Evolutionary conservation across 2,329 filamentous ascomycete genomes (phyloP).

Genomic region (Paraconiothyrium brasiliense): DNA sequence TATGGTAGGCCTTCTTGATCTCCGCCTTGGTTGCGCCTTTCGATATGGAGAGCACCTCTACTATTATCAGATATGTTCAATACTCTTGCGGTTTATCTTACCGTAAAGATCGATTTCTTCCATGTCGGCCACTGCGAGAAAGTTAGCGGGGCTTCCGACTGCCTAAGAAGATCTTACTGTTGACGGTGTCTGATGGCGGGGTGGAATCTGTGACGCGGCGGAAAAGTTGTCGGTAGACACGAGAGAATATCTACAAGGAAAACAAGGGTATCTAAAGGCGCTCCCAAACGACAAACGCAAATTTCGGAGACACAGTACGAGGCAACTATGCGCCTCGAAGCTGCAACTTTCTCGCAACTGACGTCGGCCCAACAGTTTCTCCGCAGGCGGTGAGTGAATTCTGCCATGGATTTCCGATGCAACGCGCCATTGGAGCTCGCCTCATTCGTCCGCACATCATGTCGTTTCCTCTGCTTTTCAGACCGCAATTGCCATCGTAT

Average conservation of each 20-base stretch:
- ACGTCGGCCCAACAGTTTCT: conserved; percentile 18
- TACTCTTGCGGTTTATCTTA: conserved; percentile 29
- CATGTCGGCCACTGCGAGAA: conserved; percentile 37
- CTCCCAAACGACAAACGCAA: conserved; percentile 11
- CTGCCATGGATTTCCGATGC: conserved; percentile 27
- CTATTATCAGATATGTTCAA: conserved; percentile 37
- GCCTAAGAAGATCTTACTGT: conserved; percentile 3
- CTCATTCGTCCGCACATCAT: conserved; percentile 24
- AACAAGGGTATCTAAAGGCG: conserved; percentile 13
- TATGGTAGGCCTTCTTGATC: conserved; percentile 96
- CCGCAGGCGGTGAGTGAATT: conserved; percentile 26
- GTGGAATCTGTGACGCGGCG: background rate
- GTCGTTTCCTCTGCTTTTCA: conserved; percentile 31
- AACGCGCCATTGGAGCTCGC: conserved; percentile 1
- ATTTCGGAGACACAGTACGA: conserved; percentile 5
- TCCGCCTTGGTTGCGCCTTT: conserved; percentile 77
- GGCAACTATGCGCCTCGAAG: conserved; percentile 21
- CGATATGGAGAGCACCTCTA: conserved; percentile 82
- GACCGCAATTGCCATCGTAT: conserved; percentile 34
- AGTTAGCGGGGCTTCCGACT: conserved; percentile 9
- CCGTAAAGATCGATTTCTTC: conserved; percentile 69
- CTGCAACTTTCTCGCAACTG: conserved; percentile 22
- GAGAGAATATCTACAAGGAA: background rate
- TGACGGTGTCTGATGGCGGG: conserved; percentile 4
- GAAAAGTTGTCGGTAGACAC: background rate